Base-by-base conservation (phyloP, 2,329 filamentous ascomycete genomes). In the Aspergillus luchuensis region DNA sequence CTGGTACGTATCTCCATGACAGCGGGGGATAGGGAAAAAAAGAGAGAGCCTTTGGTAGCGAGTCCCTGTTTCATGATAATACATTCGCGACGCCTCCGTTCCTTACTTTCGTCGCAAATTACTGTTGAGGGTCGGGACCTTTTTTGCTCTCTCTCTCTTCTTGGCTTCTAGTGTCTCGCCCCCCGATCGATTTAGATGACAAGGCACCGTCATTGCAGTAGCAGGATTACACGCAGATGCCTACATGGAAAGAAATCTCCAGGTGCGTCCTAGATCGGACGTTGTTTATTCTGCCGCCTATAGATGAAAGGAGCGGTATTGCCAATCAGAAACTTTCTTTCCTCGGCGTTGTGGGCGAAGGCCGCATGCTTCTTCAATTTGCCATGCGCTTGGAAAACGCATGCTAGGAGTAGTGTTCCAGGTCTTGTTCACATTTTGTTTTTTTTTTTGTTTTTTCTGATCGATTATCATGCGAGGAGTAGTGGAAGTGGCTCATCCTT, bases 391-490 rank as follows among this genome's bases (percentile, higher is more conserved):
- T 17, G 33, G 11, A 13, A 15, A 36, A 36, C 50, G 50, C 17
- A 39, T 8, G 50, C 50, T 15, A 53, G 50, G 30, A 53, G 30
- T 39, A 13, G 30, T 53, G 36, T 39, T 53, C 30, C 36, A 53
- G 17, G 50, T 53, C 53, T 25, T 36, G 7, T 28, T 23, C 43
- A 45, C 21, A 59, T 13, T 30, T 19, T 38, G 38, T 59, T 51
- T 43, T 33, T 36, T 13, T 33, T 36, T 36, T 33, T 33, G 11
- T 4, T 33, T 33, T 33, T 36, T 13, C 33, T 30, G 33, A 36
- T 36, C 33, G 36, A 50, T 55, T 55, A 36, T 51, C 30, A 56
- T 52, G 52, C 49, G 43, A 58, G 52, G 53, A 56, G 53, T 43
- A 8, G 10, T 36, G 33, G 23, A n/a, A 47, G 53, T 45, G 25